Evolutionary conservation across 352 stramenopile genomes (phyloP).

Genomic region (Phytophthora hibernalis): DNA sequence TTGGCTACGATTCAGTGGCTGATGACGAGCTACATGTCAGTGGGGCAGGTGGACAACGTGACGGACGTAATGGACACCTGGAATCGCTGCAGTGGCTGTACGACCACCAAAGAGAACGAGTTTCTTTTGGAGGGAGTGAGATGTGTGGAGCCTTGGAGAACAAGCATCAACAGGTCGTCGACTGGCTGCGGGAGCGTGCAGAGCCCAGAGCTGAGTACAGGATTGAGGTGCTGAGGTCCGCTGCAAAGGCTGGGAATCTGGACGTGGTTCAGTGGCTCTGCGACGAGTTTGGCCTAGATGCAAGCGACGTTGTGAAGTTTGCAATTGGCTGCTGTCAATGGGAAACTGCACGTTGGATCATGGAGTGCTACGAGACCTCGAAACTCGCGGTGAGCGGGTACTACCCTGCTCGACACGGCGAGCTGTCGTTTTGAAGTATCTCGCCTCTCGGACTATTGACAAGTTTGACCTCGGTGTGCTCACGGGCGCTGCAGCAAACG

Average conservation of each 20-base stretch:
- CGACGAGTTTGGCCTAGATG: constrained; percentile 15
- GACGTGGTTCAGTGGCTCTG: constrained; percentile 20
- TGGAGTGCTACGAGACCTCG: constrained; percentile 14
- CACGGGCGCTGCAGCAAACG: constrained; percentile 10
- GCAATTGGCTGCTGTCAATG: constrained; percentile 7
- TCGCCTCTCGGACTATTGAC: constrained; percentile 4
- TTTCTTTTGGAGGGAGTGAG: constrained; percentile 18
- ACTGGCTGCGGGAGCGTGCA: constrained; percentile 47
- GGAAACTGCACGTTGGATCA: constrained; percentile 29
- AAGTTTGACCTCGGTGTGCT: neutral
- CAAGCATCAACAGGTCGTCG: constrained; percentile 44
- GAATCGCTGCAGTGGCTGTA: constrained; percentile 28
- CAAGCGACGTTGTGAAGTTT: constrained; percentile 1
- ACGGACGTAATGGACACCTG: constrained; percentile 15
- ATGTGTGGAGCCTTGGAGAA: constrained; percentile 38
- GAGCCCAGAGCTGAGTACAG: constrained; percentile 7
- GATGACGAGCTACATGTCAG: constrained; percentile 21
- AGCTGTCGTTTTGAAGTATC: constrained; percentile 26
- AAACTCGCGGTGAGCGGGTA: constrained; percentile 5
- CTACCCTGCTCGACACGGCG: constrained; percentile 9
- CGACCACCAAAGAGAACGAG: constrained; percentile 8
- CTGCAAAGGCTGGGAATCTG: constrained; percentile 17
- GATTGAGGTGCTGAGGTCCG: constrained; percentile 14
- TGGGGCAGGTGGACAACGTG: constrained; percentile 20
- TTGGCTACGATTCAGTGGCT: constrained; percentile 19